Base-by-base conservation (phyloP, 768 basidiomycete genomes). In the Crepidotus variabilis region DNA sequence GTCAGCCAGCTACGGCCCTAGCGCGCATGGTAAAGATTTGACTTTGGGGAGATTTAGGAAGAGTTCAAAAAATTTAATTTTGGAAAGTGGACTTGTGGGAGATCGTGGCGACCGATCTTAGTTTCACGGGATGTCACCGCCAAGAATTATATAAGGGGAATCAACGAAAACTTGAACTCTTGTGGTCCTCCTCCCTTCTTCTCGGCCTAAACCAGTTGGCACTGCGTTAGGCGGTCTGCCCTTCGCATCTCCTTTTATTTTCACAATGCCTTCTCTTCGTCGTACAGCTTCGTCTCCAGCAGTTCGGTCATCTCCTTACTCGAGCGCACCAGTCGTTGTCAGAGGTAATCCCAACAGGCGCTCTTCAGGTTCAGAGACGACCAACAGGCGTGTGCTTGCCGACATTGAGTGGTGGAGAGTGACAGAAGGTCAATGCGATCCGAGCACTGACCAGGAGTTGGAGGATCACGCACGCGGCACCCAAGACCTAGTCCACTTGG, bases 351-450 rank as follows among this genome's bases (percentile, higher is more conserved):
- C 82, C 43, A 72, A 80, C 56, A 81, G 87, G 65, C 84, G 89
- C 57, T 81, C 87, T 11, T 84, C 85, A 20, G 86, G 82, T 58
- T 88, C 88, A 62, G 85, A 88, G 66, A 82, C 81, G 34, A 70
- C 68, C 61, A 75, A 70, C 60, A 80, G 90, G 67, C 80, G 88
- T 62, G 88, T 92, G 63, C 79, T 92, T 58, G 90, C 88, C 33
- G 90, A 92, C 75, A 87, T 92, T 65, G 90, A 91, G 69, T 92
- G 90, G 90, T 92, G 90, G 90, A 82, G 78, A 64, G 89, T 92
- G 61, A 74, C 80, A 60, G 88, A 85, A 58, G 85, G 87, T 60
- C 89, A 92, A 73, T 79, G 76, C 71, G 76, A 78, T 61, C 60
- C 65, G 50, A 72, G 71, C 65, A 69, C 67, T 61, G 78, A 79